Percentiles rank a stretch among this genome's conserved stretches.
Evolutionary conservation across 495 filamentous ascomycete species (phyloP).

Genomic region (Aspergillus steynii): DNA sequence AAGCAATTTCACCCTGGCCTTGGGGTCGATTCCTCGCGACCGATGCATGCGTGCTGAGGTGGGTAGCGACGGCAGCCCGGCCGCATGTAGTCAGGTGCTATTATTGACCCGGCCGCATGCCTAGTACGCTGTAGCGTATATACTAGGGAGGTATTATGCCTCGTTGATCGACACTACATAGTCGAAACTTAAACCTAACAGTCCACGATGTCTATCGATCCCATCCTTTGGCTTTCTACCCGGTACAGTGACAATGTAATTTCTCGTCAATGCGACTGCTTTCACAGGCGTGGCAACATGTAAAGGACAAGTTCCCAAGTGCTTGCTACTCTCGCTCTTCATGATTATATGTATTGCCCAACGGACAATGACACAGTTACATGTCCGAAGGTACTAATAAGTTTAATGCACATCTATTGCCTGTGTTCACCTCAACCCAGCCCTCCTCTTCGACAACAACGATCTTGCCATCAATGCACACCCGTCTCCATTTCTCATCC

Average conservation of each 20-base stretch:
- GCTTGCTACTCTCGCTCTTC: too few species aligned
- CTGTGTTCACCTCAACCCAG: slow-evolving; percentile 64
- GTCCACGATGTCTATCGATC: too few species aligned
- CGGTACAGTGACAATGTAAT: neutral
- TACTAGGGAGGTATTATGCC: too few species aligned
- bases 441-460: slow-evolving; percentile 68
- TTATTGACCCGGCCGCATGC: too few species aligned
- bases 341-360: too few species aligned
- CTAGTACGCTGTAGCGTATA: too few species aligned
- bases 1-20: neutral
- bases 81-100: neutral
- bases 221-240: too few species aligned
- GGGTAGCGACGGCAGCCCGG: neutral
- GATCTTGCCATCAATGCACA: slow-evolving; percentile 89
- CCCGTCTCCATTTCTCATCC: slow-evolving; percentile 70
- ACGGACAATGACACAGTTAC: neutral
- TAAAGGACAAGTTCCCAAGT: too few species aligned
- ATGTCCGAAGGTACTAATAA: slow-evolving; percentile 14
- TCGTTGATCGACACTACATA: too few species aligned
- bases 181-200: too few species aligned
- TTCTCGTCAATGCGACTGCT: neutral
- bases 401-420: slow-evolving; percentile 26
- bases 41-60: neutral
- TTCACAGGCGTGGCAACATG: too few species aligned
- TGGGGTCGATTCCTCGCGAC: neutral